Evolutionary conservation across 2,329 filamentous ascomycete species (phyloP), one percentile per base, ranked within the genome.

Genomic region (Fusarium setosum): DNA sequence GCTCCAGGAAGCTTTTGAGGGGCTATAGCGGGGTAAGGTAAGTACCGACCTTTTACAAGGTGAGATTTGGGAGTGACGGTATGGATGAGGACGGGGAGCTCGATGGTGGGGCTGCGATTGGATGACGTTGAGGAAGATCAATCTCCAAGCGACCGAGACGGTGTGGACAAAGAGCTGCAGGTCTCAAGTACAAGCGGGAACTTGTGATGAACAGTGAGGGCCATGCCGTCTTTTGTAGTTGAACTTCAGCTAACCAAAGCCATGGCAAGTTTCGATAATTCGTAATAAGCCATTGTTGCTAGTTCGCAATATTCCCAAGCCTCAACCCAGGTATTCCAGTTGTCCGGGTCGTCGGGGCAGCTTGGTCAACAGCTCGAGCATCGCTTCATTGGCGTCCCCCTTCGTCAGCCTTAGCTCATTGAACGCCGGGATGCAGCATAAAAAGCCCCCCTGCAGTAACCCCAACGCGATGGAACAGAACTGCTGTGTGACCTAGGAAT

Each of bases 101-200:
- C 26, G 69, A 42, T 61, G 65, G 72, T 71, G 74, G 73, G 71
- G 66, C 57, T 37, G 60, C 59, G 59, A 64, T 71, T 72, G 63
- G 69, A 71, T 75, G 73, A 75, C 72, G 69, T 73, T 73, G 61
- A 64, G 59, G 44, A 68, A 47, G 48, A 53, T 59, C 56, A 58
- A 63, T 56, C 57, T 53, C 52, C 44, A 26, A 49, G 51, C 11
- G 40, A 38, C 13, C 24, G 40, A 54, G 45, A 37, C 38, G 45
- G 53, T 26, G 40, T 51, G 20, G 52, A 58, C 21, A 15, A 26
- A 26, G 44, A 65, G 48, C 51, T 50, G 52, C 56, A 55, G 54
- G 49, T 61, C 51, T 67, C 48, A 41, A 24, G 24, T 56, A 54
- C 55, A 54, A 47, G 31, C 23, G 53, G 35, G 54, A 32, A 13